These are phyloP conservation scores for Beverwykella pulmonaria DNA, from an alignment of 495 filamentous ascomycete species.

Conservation along the genomic window DNA sequence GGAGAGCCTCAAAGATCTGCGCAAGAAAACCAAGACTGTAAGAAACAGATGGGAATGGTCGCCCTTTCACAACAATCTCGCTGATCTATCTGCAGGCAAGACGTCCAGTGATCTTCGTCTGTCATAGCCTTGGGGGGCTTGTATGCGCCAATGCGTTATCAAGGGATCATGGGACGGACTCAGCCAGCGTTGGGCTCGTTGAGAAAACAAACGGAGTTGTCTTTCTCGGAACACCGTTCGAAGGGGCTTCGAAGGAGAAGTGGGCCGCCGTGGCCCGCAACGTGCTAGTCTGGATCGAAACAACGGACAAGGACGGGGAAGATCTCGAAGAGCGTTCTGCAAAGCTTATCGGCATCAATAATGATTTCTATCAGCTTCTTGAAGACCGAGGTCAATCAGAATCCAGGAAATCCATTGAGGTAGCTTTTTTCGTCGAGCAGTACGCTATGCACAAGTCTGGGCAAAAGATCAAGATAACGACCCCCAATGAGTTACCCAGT, in stretches of 20 bases:
- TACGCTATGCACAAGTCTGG: slow-evolving; percentile 10
- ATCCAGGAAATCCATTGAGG: slow-evolving; percentile 1
- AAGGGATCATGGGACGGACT: slow-evolving; percentile 7
- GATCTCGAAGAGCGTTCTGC: slow-evolving; percentile 23
- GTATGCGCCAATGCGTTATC: slow-evolving; percentile 22
- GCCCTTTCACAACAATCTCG: not conserved
- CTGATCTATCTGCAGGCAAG: not conserved
- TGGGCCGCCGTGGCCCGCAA: slow-evolving; percentile 10
- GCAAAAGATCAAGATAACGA: slow-evolving; percentile 16
- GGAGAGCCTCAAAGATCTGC: not conserved
- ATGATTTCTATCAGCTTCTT: not conserved
- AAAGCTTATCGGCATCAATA: slow-evolving; percentile 18
- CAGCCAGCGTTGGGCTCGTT: slow-evolving; percentile 2
- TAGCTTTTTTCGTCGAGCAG: slow-evolving; percentile 22
- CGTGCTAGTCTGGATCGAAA: slow-evolving; percentile 1
- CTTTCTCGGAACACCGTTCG: slow-evolving; percentile 23
- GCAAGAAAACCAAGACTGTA: slow-evolving; percentile 1
- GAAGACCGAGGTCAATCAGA: not conserved
- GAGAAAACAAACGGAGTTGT: slow-evolving; percentile 17
- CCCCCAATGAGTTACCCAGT: slow-evolving; percentile 17
- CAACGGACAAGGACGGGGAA: slow-evolving; percentile 15
- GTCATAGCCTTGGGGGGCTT: slow-evolving; percentile 20
- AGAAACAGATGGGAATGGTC: not conserved
- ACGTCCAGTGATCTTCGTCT: slow-evolving; percentile 19
- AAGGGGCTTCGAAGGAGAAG: slow-evolving; percentile 19